Evolutionary conservation across 257 asterid species (phyloP).

Genomic region (Leonotis leonurus): DNA sequence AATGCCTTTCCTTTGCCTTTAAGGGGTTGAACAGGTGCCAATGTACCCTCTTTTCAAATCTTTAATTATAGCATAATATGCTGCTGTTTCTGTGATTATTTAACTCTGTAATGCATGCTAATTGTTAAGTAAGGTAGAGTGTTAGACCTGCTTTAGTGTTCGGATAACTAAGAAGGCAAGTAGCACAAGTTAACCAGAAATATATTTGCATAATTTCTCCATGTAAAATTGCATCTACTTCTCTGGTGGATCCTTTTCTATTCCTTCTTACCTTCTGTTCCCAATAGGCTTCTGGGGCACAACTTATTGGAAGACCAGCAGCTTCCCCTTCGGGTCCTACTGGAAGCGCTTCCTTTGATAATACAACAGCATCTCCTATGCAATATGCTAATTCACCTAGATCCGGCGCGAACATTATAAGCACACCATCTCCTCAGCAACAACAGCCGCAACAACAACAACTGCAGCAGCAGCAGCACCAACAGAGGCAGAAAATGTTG

Average conservation of each 20-base stretch:
- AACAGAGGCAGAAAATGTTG: slow-evolving; percentile 84
- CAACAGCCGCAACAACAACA: slow-evolving; percentile 57
- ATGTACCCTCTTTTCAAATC: slow-evolving; percentile 6
- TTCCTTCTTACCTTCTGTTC: slow-evolving; percentile 16
- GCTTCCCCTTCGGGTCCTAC: slow-evolving; percentile 82
- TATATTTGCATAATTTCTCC: slow-evolving; percentile 5
- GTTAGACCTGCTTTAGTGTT: slow-evolving; percentile 5
- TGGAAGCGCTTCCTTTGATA: slow-evolving; percentile 61
- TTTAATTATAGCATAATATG: background rate
- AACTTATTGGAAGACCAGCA: slow-evolving; percentile 67
- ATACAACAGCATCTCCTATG: slow-evolving; percentile 73
- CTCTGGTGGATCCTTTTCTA: slow-evolving; percentile 6
- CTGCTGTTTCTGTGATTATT: background rate
- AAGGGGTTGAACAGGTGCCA: background rate
- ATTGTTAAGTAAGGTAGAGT: background rate
- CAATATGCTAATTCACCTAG: slow-evolving; percentile 94
- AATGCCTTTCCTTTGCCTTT: background rate
- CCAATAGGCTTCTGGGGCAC: slow-evolving; percentile 69
- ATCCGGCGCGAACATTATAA: slow-evolving; percentile 81
- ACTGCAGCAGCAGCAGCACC: slow-evolving; percentile 47
- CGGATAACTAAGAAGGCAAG: background rate
- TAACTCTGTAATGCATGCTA: background rate
- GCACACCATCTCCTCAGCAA: slow-evolving; percentile 97
- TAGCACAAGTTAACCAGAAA: background rate
- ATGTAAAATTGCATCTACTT: background rate